Evolutionary conservation across 75 land plant genomes (phyloP), one percentile per base, ranked within the genome.

Genomic region (Ceratopteris richardii): DNA sequence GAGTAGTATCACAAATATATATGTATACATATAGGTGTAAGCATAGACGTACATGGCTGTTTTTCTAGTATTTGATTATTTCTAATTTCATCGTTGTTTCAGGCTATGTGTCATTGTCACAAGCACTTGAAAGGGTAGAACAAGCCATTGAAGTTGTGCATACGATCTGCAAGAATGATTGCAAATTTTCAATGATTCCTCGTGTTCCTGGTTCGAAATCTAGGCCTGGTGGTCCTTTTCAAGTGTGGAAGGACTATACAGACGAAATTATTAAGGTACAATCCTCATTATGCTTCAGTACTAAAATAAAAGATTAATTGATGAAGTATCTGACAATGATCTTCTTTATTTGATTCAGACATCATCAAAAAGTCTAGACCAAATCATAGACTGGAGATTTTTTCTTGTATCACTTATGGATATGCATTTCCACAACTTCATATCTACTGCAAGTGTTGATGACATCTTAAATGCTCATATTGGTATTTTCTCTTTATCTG

Each of bases 161-260:
- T 23, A 29, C 25, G 25, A 28, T 57, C 29, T 66, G 50, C 57
- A 56, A 41, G 50, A 57, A 66, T 57, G 61, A 46, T 57, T 39
- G 21, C 19, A 40, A 20, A 36, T 29, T 51, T 20, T 31, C 42
- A 0, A 51, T 21, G 27, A 37, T 39, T 53, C 71, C 71, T 22
- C 71, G 63, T 1, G 57, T 69, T 29, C 66, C 58, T 19, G 24
- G 51, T 25, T 18, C 53, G 0, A 69, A 69, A 31, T 28, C 39
- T 18, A 61, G 71, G 30, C 71, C 47, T 13, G 61, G 52, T 52
- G 71, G 71, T 4, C 71, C 53, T 53, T 69, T 69, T 47, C 66
- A 69, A 30, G 37, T 51, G 26, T 69, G 71, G 71, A 48, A 46
- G 28, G 50, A 46, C 50, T 46, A 46, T 14, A 18, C 39, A 58